A percentile compares a stretch with the other conserved stretches of the same genome.
Evolutionary conservation across 1,284 basidiomycete genomes (phyloP).

Genomic region (Heliocybe sulcata): DNA sequence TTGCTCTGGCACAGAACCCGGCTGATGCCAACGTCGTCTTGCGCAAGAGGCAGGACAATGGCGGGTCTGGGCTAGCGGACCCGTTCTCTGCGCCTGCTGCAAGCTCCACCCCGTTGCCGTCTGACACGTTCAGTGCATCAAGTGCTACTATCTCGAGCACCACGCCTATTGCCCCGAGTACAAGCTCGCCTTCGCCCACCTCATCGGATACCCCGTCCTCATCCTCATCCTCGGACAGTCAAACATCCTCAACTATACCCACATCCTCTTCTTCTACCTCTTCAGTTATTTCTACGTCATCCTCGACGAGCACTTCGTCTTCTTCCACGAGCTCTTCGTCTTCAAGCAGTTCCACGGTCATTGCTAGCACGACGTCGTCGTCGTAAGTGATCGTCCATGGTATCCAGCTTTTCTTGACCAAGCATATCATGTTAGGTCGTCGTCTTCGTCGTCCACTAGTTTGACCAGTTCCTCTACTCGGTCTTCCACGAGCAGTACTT

Average conservation of each 20-base stretch:
- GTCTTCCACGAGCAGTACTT: background rate
- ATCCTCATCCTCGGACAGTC: background rate
- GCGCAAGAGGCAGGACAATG: background rate
- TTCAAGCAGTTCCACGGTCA: conserved; percentile 6
- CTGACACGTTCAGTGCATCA: background rate
- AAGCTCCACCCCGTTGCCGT: background rate
- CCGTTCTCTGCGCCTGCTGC: conserved; percentile 3
- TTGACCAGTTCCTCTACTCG: conserved; percentile 4
- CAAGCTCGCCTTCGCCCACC: background rate
- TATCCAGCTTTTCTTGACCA: conserved; percentile 4
- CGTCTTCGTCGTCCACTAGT: conserved; percentile 3
- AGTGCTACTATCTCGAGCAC: background rate
- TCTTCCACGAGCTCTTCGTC: conserved; percentile 9
- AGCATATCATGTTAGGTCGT: no score
- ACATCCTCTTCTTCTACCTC: conserved; percentile 3
- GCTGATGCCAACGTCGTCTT: conserved; percentile 2
- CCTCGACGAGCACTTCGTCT: conserved; percentile 7
- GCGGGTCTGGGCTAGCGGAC: background rate
- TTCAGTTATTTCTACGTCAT: background rate
- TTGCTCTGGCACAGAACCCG: conserved; percentile 15
- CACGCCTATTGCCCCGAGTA: background rate
- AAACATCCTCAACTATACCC: conserved; percentile 4
- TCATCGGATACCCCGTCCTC: conserved; percentile 3
- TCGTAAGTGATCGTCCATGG: conserved; percentile 3
- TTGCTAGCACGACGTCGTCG: conserved; percentile 4